Percentiles rank a stretch among this genome's conserved stretches.
Conservation (phyloP, 2,329 filamentous ascomycete genomes). For the Alternaria postmessia region DNA sequence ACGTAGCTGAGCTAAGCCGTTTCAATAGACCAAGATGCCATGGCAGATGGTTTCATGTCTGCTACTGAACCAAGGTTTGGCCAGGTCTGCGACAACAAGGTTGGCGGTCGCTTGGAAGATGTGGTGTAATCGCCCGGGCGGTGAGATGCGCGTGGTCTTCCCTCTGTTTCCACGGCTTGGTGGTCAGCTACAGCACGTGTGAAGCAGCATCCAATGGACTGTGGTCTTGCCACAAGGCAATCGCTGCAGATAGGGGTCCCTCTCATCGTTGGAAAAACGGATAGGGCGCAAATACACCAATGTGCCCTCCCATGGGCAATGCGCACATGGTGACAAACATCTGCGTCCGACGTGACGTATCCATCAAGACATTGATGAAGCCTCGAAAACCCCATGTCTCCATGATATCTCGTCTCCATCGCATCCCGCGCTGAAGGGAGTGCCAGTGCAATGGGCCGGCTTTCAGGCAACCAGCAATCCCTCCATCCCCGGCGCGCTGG, state of each 20-base stretch:
- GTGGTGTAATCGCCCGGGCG: conserved; percentile 17
- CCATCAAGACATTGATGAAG: background rate
- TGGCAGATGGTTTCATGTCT: background rate
- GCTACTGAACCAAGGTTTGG: conserved; percentile 2
- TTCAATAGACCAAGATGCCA: background rate
- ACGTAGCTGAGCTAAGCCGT: conserved; percentile 6
- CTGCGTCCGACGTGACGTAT: background rate
- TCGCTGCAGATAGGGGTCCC: background rate
- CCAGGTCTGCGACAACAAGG: conserved; percentile 1
- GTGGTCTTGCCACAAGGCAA: background rate
- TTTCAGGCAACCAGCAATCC: conserved; percentile 12
- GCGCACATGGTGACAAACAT: background rate
- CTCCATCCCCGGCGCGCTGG: background rate
- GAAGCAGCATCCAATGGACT: conserved; percentile 5
- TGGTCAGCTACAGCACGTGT: conserved; percentile 21
- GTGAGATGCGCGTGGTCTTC: conserved; percentile 18
- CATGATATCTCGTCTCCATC: background rate
- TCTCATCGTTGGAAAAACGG: background rate
- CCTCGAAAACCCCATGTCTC: background rate
- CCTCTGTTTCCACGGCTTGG: background rate
- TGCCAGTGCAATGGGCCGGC: conserved; percentile 5
- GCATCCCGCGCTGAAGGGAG: background rate
- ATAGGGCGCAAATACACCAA: background rate
- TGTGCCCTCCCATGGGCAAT: background rate
- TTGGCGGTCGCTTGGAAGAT: conserved; percentile 1